phyloP scores from a whole-genome alignment of 345 rosid species.

The Sonneratia alba region DNA sequence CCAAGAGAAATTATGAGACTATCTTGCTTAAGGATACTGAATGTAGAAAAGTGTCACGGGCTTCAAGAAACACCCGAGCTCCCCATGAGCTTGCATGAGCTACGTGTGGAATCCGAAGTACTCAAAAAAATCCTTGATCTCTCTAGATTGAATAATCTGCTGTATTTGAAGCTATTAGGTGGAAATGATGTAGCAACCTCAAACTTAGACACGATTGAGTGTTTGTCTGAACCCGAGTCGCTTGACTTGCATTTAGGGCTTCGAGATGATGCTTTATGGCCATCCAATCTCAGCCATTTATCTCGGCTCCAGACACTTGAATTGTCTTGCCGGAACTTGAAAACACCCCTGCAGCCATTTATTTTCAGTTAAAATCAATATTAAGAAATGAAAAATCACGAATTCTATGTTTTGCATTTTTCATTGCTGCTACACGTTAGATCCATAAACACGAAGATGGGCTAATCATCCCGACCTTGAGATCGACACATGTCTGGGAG shows the following conservation, averaged over 20 bases:
- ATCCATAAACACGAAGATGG: too few species aligned
- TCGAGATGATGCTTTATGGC: not conserved
- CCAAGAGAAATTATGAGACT: too few species aligned
- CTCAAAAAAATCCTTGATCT: not conserved
- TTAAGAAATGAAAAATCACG: too few species aligned
- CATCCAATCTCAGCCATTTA: not conserved
- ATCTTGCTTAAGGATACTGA: too few species aligned
- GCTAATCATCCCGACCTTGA: too few species aligned
- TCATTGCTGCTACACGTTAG: too few species aligned
- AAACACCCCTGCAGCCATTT: not conserved
- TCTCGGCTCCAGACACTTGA: not conserved
- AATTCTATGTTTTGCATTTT: too few species aligned
- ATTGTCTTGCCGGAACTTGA: not conserved
- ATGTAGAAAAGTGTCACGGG: too few species aligned
- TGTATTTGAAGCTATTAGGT: not conserved
- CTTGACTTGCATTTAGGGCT: not conserved
- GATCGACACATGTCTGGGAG: too few species aligned
- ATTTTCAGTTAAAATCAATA: too few species aligned
- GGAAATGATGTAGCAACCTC: not conserved
- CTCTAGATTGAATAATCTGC: slow-evolving; percentile 4
- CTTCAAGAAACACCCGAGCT: not conserved
- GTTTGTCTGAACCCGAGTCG: not conserved
- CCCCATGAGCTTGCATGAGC: not conserved
- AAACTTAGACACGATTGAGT: not conserved
- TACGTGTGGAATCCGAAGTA: not conserved